Evolutionary conservation across 305 asterid genomes (phyloP), one percentile per base, ranked within the genome.

Genomic region (Plantago lanceolata): DNA sequence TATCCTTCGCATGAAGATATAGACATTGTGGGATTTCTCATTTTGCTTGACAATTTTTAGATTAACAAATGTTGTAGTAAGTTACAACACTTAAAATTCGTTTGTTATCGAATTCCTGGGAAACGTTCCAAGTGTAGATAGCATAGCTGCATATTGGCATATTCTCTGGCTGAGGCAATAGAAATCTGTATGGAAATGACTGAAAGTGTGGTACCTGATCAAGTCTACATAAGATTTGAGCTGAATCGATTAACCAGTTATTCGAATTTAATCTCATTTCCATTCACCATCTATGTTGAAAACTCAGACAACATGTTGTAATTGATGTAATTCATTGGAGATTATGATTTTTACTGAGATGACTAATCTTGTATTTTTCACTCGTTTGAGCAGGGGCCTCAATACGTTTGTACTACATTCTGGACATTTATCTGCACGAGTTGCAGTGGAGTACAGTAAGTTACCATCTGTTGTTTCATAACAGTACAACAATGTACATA

Each of bases 391-490:
- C 92, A 93, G 99, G 97, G 96, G 69, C 96, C 95, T 24, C 99
- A 93, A 70, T 93, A 93, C 78, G 88, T 86, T 37, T 93, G 99
- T 82, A 90, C 94, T 29, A 85, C 89, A 45, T 93, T 90, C 79
- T 87, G 90, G 92, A 90, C 97, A 35, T 93, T 93, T 65, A 82
- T 93, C 45, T 93, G 99, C 91, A 83, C 96, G 35, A 86, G 62
- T 56, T 93, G 97, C 70, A 90, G 99, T 33, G 97, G 94, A 16
- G 86, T 93, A 19, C 99, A 93, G 97, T 90, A 81, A 85, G 97
- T 93, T 63, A n/a, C 59, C 63, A 51, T 55, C 52, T 56, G 45
- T 1, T 40, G 45, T 14, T 55, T 55, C 6, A 55, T 55, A 53
- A 7, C 7, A 52, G n/a, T 52, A 52, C 33, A 19, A 18, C 9